Conservation (phyloP, 257 asterid species). For the Solanum tarijense region DNA sequence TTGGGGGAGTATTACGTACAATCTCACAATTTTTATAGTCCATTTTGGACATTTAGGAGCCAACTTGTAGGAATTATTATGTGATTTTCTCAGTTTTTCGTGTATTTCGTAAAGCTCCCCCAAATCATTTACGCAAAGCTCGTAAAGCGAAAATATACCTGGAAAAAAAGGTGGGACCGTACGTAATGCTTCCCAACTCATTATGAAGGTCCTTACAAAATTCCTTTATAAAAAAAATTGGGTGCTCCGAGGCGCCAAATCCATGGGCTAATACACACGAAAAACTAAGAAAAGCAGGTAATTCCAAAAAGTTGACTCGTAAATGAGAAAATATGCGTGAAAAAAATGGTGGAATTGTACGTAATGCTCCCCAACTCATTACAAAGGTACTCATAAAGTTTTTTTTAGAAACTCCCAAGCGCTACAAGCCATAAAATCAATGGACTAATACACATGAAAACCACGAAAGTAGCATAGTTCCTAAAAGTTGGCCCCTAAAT, state of each 20-base stretch:
- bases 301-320: not conserved
- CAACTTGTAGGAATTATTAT: accelerated
- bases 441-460: not conserved
- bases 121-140: no score
- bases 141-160: no score
- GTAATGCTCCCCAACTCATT: not conserved
- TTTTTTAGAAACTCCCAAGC: no score
- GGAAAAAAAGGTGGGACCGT: no score
- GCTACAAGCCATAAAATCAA: no score
- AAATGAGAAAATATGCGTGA: not conserved
- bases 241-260: not conserved
- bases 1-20: not conserved
- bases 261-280: no score
- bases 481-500: no score
- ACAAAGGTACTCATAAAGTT: no score
- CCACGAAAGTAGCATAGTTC: no score
- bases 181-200: not conserved
- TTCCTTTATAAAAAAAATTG: not conserved
- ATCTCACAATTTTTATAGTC: not conserved
- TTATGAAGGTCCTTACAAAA: not conserved
- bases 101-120: not conserved
- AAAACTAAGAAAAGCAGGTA: not conserved
- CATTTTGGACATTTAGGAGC: not conserved
- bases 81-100: not conserved
- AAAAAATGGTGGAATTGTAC: not conserved